Evolutionary conservation across 257 asterid species (phyloP).

Genomic region (Datura wrightii): DNA sequence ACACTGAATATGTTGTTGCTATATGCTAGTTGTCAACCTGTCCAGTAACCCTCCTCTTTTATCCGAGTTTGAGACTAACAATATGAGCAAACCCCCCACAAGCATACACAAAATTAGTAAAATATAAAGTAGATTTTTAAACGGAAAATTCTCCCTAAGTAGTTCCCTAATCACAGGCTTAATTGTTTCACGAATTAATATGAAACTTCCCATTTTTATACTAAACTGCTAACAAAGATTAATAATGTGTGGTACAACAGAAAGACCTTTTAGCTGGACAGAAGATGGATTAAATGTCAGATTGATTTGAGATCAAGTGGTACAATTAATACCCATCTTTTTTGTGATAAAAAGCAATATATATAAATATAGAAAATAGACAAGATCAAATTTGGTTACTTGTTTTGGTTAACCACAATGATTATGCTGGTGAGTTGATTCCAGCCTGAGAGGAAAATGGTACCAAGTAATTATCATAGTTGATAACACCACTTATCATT

Average conservation of each 20-base stretch:
- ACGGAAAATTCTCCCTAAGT: neutral
- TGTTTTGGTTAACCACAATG: conserved; percentile 34
- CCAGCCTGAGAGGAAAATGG: neutral
- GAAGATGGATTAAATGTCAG: neutral
- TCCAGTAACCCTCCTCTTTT: too few relatives aligned
- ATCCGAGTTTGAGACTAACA: too few relatives aligned
- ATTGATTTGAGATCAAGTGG: conserved; percentile 4
- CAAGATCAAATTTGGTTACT: conserved; percentile 29
- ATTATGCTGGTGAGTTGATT: conserved; percentile 9
- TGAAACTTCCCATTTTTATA: neutral
- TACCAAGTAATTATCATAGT: neutral
- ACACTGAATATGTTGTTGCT: too few relatives aligned
- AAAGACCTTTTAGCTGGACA: too few relatives aligned
- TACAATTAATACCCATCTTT: neutral
- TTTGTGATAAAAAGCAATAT: neutral
- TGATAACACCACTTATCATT: neutral
- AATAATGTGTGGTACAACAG: neutral
- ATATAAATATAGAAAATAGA: neutral
- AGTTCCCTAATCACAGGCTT: neutral
- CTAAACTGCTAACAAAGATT: neutral
- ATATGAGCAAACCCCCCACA: neutral
- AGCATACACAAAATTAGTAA: neutral
- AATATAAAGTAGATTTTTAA: neutral
- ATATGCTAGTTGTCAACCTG: neutral
- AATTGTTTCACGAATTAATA: neutral